Base-by-base conservation (phyloP, 2,329 filamentous ascomycete species). In the Herpotrichia juniperi region DNA sequence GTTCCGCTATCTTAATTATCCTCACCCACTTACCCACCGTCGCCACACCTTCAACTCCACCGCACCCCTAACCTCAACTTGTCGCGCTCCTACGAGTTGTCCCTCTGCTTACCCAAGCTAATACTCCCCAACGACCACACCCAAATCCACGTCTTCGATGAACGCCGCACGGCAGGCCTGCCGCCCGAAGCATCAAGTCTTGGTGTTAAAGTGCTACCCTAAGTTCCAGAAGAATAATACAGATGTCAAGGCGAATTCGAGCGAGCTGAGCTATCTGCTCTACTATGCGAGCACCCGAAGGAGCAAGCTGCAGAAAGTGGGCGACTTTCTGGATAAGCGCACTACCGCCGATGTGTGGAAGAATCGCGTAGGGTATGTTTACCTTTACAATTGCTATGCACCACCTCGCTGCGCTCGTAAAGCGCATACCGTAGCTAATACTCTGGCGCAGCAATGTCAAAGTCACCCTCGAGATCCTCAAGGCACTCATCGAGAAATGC, bases 121-220 rank as follows among this genome's bases (percentile, higher is more conserved):
- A 43, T n/a, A 30, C 16, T 25, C 30, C 25, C 24, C 24, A 10
- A 25, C 21, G 19, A 21, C 28, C 43, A 17, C 30, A 28, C 21
- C 31, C 28, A 17, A 19, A 28, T 30, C 31, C 28, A 17, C 32
- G 11, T 7, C 24, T 40, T 54, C 67, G 53, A 85, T 86, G 79
- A 78, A 85, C 68, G 76, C 81, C 56, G 77, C 84, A 62, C 81
- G 83, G 59, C 83, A 87, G 72, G 81, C 80, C 63, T 83, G 80
- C 76, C 91, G 93, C 54, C 93, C 94, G 24, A 97, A 97, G 81
- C 94, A 99, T 78, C 93, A 97, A 83, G 90, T 97, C 64, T 81
- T 97, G 56, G 88, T 97, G 62, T 84, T 97, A 61, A 97, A 96
- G 79, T 97, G 93, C 81, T 99, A 97, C 75, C 94, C 94, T 34